Evolutionary conservation across 345 rosid species (phyloP).

Genomic region (Arabis hirsuta): DNA sequence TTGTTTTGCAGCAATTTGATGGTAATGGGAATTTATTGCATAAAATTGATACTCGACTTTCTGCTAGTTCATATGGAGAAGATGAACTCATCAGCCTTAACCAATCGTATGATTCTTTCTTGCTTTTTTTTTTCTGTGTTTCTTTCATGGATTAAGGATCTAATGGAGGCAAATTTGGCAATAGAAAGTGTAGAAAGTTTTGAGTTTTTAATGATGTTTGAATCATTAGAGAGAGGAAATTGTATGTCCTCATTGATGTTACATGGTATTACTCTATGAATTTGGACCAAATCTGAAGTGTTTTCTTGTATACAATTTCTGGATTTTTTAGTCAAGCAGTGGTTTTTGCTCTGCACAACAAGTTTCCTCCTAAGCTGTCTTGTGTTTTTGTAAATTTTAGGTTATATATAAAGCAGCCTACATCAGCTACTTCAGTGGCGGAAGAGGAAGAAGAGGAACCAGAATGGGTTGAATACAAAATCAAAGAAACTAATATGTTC

Average conservation of each 20-base stretch:
- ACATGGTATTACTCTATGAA: neutral
- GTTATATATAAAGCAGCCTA: slow-evolving; percentile 81
- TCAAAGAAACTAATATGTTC: slow-evolving; percentile 93
- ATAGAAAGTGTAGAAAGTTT: neutral
- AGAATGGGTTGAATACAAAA: slow-evolving; percentile 91
- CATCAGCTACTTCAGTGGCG: slow-evolving; percentile 56
- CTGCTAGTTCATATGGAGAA: slow-evolving; percentile 84
- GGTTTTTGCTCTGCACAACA: neutral
- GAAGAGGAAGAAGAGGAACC: slow-evolving; percentile 64
- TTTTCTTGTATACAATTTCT: too few species aligned
- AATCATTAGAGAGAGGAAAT: neutral
- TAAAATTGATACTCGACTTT: slow-evolving; percentile 68
- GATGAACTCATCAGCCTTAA: slow-evolving; percentile 84
- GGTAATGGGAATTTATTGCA: slow-evolving; percentile 68
- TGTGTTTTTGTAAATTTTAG: slow-evolving; percentile 44
- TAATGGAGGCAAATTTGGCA: neutral
- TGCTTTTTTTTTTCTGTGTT: neutral
- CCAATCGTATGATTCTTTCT: slow-evolving; percentile 65
- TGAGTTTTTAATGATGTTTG: neutral
- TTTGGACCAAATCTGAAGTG: neutral
- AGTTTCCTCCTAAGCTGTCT: neutral
- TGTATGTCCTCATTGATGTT: neutral
- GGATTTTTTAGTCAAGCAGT: neutral
- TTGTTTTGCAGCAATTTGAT: slow-evolving; percentile 85
- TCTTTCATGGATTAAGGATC: neutral